A percentile compares a stretch with the other conserved stretches of the same genome.
These are phyloP conservation scores for Butyriboletus loyo DNA, from an alignment of 768 basidiomycete species.

Conservation along the genomic window DNA sequence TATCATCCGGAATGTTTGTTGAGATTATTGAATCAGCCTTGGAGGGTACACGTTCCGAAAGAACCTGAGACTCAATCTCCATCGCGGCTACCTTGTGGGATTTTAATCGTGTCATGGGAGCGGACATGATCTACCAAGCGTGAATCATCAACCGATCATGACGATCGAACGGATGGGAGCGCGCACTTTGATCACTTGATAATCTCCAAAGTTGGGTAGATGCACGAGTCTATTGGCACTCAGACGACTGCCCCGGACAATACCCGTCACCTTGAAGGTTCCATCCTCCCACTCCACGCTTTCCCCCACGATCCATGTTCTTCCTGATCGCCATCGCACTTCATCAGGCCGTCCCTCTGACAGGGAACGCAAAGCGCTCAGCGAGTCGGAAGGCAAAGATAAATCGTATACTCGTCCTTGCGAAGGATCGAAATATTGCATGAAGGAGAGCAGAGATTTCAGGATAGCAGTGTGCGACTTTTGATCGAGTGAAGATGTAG, in stretches of 20 bases:
- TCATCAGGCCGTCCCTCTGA: conserved; percentile 83
- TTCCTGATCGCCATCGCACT: conserved; percentile 79
- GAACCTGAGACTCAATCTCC: conserved; percentile 60
- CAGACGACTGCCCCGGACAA: conserved; percentile 72
- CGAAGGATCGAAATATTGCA: conserved; percentile 89
- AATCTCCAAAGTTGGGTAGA: conserved; percentile 86
- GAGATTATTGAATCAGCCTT: conserved; percentile 85
- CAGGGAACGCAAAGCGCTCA: conserved; percentile 71
- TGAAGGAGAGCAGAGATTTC: conserved; percentile 91
- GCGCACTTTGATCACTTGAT: conserved; percentile 73
- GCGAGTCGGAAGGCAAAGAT: conserved; percentile 55
- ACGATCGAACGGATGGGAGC: neutral
- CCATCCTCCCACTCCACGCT: conserved; percentile 63
- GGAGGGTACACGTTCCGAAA: conserved; percentile 62
- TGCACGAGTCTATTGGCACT: conserved; percentile 86
- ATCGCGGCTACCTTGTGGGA: conserved; percentile 42
- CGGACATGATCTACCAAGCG: conserved; percentile 62
- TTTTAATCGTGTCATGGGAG: conserved; percentile 41
- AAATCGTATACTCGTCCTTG: conserved; percentile 78
- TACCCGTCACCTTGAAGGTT: conserved; percentile 71
- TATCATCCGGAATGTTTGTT: conserved; percentile 82
- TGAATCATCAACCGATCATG: neutral
- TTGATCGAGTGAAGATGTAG: conserved; percentile 44
- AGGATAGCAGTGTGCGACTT: conserved; percentile 68
- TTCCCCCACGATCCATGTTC: conserved; percentile 75